These are phyloP conservation scores for Besnoitia besnoiti DNA, from an alignment of 169 alveolate genomes.

Conservation along the genomic window DNA sequence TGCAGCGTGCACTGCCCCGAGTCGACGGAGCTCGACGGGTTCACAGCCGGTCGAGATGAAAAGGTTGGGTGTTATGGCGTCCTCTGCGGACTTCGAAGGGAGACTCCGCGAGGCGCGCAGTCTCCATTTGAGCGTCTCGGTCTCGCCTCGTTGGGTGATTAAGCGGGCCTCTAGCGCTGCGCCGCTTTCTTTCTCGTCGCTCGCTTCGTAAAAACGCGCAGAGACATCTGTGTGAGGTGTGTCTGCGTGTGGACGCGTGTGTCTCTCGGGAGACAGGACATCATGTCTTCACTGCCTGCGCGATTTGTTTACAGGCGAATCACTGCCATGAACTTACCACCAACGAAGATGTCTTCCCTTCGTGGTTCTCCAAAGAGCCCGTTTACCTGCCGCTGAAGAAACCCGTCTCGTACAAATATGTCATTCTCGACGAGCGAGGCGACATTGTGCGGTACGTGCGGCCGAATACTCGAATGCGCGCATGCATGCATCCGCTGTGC, in stretches of 20 bases:
- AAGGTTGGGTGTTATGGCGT: too few relatives aligned
- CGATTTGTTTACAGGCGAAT: neutral
- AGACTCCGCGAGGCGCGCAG: too few relatives aligned
- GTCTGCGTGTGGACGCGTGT: neutral
- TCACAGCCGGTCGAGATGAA: too few relatives aligned
- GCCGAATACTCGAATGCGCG: neutral
- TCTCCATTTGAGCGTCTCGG: too few relatives aligned
- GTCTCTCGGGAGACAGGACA: neutral
- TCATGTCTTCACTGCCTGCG: neutral
- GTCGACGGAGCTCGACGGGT: too few relatives aligned
- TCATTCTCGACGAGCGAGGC: constrained; percentile 39
- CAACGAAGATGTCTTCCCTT: constrained; percentile 64
- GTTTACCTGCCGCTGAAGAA: constrained; percentile 61
- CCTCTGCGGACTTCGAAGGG: too few relatives aligned
- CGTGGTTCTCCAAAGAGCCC: constrained; percentile 67
- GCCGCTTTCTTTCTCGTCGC: too few relatives aligned
- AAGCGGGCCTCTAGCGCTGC: too few relatives aligned
- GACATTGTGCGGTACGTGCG: constrained; percentile 51
- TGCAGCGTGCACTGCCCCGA: too few relatives aligned
- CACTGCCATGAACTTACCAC: constrained; percentile 61
- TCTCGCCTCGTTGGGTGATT: too few relatives aligned
- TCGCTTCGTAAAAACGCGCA: too few relatives aligned
- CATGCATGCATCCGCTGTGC: neutral
- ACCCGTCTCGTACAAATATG: constrained; percentile 66
- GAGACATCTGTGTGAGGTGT: neutral